A percentile compares a stretch with the other conserved stretches of the same genome.
Evolutionary conservation across 2,329 filamentous ascomycete genomes (phyloP).

Genomic region (Ceratocystis smalleyi): DNA sequence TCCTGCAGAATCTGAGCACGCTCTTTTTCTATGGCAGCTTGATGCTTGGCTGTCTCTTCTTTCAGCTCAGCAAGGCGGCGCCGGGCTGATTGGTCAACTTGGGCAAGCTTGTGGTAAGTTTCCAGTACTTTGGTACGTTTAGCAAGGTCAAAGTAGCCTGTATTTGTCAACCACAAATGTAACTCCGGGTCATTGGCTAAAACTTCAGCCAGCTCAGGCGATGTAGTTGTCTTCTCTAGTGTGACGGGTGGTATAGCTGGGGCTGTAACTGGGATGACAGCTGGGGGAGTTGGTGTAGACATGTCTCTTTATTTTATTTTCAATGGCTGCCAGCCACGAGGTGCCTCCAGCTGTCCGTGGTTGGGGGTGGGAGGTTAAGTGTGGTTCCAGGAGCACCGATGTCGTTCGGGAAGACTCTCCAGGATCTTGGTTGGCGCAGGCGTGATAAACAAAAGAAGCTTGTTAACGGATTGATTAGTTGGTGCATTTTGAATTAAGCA

Average conservation of each 20-base stretch:
- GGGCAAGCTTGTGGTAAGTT: conserved; percentile 16
- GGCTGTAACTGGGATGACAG: background rate
- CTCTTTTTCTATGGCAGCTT: conserved; percentile 18
- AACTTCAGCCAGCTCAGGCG: background rate
- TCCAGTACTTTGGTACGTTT: conserved; percentile 18
- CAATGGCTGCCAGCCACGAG: background rate
- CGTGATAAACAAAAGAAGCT: no score
- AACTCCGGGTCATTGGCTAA: conserved; percentile 18
- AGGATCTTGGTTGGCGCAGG: no score
- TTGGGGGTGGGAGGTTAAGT: no score
- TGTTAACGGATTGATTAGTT: no score
- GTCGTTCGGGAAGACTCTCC: no score
- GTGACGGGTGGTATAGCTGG: background rate
- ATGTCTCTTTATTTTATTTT: background rate
- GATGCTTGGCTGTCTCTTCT: conserved; percentile 4
- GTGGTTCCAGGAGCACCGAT: no score
- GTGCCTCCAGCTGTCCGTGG: no score
- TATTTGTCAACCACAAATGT: conserved; percentile 21
- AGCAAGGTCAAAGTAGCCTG: conserved; percentile 19
- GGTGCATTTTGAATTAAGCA: background rate
- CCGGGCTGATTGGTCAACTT: conserved; percentile 18
- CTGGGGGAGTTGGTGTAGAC: background rate
- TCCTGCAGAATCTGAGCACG: conserved; percentile 18
- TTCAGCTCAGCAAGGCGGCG: conserved; percentile 19
- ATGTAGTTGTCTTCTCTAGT: background rate